phyloP scores from a whole-genome alignment of 768 basidiomycete genomes.

The Mycena polygramma region DNA sequence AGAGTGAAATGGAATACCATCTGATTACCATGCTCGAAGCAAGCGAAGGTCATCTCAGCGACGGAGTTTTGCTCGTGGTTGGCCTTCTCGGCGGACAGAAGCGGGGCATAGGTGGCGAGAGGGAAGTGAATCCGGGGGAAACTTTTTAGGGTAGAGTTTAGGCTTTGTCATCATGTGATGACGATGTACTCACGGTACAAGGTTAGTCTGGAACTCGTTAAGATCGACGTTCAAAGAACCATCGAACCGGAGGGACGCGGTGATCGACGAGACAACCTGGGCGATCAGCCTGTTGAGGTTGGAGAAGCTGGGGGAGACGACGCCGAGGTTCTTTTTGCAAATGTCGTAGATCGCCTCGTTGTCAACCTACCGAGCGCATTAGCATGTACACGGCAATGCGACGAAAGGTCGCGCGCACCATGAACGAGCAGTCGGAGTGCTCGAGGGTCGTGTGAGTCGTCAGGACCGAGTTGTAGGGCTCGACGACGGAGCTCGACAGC shows the following conservation, averaged over 20 bases:
- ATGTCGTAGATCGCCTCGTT: slow-evolving; percentile 99
- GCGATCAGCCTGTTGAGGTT: slow-evolving; percentile 98
- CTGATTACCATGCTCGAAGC: slow-evolving; percentile 97
- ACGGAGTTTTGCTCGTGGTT: slow-evolving; percentile 98
- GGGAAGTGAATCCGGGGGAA: slow-evolving; percentile 99
- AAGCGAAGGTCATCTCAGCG: slow-evolving; percentile 97
- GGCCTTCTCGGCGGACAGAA: slow-evolving; percentile 96
- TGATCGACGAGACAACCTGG: slow-evolving; percentile 98
- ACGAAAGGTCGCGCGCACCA: slow-evolving; percentile 65
- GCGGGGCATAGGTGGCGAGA: slow-evolving; percentile 94
- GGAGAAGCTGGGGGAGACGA: slow-evolving; percentile 87
- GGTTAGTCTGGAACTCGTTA: slow-evolving; percentile 98
- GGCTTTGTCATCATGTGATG: slow-evolving; percentile 30
- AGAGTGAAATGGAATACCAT: slow-evolving; percentile 66
- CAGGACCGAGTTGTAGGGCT: slow-evolving; percentile 98
- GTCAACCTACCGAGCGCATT: slow-evolving; percentile 74
- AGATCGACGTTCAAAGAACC: slow-evolving; percentile 98
- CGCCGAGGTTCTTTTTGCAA: slow-evolving; percentile 95
- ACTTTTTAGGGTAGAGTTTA: slow-evolving; percentile 51
- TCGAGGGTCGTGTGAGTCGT: slow-evolving; percentile 99
- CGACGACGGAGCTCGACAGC: slow-evolving; percentile 95
- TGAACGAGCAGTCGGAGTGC: slow-evolving; percentile 99
- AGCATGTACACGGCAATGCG: slow-evolving; percentile 11
- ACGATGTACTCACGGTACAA: slow-evolving; percentile 84
- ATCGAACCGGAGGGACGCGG: slow-evolving; percentile 96